These are phyloP conservation scores for Vickermania spadyakhi DNA, from an alignment of 208 protist genomes.

Conservation along the genomic window DNA sequence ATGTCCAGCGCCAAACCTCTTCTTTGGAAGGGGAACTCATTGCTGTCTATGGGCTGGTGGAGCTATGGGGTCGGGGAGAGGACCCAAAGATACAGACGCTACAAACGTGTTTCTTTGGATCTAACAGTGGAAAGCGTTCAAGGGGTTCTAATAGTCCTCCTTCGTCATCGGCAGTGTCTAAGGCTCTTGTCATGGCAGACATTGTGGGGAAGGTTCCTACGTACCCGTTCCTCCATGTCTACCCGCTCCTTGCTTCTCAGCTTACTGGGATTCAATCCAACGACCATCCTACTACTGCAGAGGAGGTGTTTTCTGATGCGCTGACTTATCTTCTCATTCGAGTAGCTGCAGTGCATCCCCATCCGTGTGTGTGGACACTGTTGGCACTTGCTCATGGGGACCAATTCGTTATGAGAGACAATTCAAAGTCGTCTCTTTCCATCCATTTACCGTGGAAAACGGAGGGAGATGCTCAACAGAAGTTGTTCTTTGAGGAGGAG, in stretches of 20 bases:
- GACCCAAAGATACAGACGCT: constrained; percentile 1
- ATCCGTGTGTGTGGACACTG: constrained; percentile 57
- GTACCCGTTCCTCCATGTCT: constrained; percentile 48
- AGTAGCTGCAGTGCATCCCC: constrained; percentile 40
- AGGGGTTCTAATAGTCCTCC: no score
- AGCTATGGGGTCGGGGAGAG: constrained; percentile 60
- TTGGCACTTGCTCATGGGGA: constrained; percentile 60
- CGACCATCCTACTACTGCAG: constrained; percentile 8
- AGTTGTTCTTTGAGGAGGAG: background rate
- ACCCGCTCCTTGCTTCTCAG: constrained; percentile 57
- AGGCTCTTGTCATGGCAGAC: constrained; percentile 33
- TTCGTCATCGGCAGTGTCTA: no score
- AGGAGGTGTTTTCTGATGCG: background rate
- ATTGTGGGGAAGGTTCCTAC: constrained; percentile 41
- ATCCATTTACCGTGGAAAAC: no score
- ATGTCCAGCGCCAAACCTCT: background rate
- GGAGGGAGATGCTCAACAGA: constrained; percentile 10
- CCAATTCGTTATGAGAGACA: no score
- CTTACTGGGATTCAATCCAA: no score
- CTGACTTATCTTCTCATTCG: constrained; percentile 33
- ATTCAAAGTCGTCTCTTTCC: no score
- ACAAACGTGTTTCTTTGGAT: background rate
- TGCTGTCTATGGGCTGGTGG: constrained; percentile 75
- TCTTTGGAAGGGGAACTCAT: constrained; percentile 29
- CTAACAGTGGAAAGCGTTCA: background rate